Percentiles rank a stretch among this genome's conserved stretches.
Conservation (phyloP, 2,329 filamentous ascomycete genomes). For the Paracamarosporium sp. region DNA sequence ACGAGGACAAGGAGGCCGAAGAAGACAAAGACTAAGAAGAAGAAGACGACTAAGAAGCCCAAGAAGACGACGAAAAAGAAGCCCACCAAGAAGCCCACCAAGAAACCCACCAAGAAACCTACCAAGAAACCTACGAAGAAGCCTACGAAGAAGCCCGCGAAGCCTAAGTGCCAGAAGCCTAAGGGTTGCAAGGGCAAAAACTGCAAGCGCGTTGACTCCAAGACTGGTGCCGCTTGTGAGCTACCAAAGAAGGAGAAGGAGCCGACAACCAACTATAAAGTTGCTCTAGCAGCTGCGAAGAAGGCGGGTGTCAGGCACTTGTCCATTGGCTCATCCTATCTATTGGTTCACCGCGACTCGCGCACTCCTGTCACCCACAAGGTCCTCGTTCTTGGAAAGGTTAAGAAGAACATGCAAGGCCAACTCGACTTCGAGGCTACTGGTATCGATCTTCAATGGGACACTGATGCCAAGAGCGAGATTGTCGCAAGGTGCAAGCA, state of each 20-base stretch:
- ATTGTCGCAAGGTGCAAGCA: not conserved
- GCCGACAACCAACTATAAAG: not conserved
- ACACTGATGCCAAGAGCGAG: not conserved
- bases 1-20: not conserved
- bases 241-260: not conserved
- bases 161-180: not conserved
- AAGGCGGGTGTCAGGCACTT: not conserved
- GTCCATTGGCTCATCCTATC: not conserved
- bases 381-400: not conserved
- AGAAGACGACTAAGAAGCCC: not conserved
- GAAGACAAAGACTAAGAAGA: not conserved
- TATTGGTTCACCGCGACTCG: not conserved
- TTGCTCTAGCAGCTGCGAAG: not conserved
- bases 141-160: not conserved
- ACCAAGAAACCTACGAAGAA: not conserved
- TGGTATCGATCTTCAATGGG: not conserved
- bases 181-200: not conserved
- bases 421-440: not conserved
- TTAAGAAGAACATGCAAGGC: not conserved
- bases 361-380: not conserved
- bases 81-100: not conserved
- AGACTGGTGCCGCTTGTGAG: not conserved
- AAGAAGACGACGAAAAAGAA: not conserved
- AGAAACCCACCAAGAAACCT: not conserved
- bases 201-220: not conserved